A percentile compares a stretch with the other conserved stretches of the same genome.
phyloP scores from a whole-genome alignment of 1,284 basidiomycete species.

The Apiotrichum domesticum region DNA sequence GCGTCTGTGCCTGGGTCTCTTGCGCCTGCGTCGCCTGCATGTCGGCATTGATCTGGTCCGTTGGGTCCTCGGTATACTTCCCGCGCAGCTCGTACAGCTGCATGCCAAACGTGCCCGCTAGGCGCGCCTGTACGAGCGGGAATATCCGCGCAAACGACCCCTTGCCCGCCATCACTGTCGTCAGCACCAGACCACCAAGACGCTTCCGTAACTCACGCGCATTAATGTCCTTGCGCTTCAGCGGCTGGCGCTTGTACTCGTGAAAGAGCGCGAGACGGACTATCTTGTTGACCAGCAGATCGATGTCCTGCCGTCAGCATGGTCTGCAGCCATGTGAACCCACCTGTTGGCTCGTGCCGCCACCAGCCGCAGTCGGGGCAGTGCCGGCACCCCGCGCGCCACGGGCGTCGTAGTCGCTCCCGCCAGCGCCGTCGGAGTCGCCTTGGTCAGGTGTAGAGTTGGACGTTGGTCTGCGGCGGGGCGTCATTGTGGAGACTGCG shows the following conservation, averaged over 20 bases:
- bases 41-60: background rate
- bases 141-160: conserved; percentile 28
- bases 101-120: conserved; percentile 36
- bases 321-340: no score
- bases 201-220: conserved; percentile 21
- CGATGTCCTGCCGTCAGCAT: conserved; percentile 26
- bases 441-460: no score
- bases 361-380: no score
- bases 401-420: no score
- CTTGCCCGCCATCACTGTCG: conserved; percentile 27
- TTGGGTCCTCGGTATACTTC: conserved; percentile 19
- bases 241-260: conserved; percentile 33
- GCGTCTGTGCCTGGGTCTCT: conserved; percentile 10
- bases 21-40: conserved; percentile 5
- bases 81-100: conserved; percentile 40
- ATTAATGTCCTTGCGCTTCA: conserved; percentile 33
- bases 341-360: no score
- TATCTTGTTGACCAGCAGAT: conserved; percentile 8
- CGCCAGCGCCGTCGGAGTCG: no score
- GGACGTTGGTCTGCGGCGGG: no score
- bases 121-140: conserved; percentile 25
- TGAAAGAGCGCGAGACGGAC: conserved; percentile 39
- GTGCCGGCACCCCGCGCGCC: no score
- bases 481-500: no score
- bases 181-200: background rate